Conservation (phyloP, 495 filamentous ascomycete species). For the Niebla homalea region DNA sequence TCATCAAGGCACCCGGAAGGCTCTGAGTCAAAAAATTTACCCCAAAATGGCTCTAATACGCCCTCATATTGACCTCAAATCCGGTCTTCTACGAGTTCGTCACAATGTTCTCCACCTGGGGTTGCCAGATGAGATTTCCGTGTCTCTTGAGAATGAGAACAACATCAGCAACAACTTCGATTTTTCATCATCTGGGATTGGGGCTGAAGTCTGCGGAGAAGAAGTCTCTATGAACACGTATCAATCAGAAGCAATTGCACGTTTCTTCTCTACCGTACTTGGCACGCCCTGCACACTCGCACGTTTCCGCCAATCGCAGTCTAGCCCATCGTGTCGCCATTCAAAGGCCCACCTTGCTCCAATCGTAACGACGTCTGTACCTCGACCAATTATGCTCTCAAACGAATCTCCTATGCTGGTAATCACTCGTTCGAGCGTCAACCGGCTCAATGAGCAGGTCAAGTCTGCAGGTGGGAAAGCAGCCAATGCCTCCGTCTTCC, state of each 20-base stretch:
- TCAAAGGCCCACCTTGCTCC: conserved; percentile 34
- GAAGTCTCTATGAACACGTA: conserved; percentile 48
- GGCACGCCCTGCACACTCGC: conserved; percentile 59
- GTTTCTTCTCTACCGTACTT: conserved; percentile 51
- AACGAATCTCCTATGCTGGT: conserved; percentile 89
- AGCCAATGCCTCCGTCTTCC: conserved; percentile 46
- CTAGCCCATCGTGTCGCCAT: conserved; percentile 39
- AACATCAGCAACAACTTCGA: conserved; percentile 26
- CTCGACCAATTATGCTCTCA: conserved; percentile 58
- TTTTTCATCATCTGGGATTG: neutral
- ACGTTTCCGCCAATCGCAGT: conserved; percentile 42
- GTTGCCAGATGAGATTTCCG: conserved; percentile 27
- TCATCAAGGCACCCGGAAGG: conserved; percentile 57
- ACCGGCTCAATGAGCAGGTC: conserved; percentile 35
- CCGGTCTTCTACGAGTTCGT: conserved; percentile 32
- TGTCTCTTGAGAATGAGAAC: conserved; percentile 47
- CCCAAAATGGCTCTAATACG: conserved; percentile 61
- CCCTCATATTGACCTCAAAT: conserved; percentile 46
- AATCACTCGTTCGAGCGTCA: conserved; percentile 68
- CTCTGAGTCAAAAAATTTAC: conserved; percentile 59
- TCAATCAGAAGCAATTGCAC: conserved; percentile 37
- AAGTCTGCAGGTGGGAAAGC: conserved; percentile 28
- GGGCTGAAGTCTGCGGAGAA: conserved; percentile 60
- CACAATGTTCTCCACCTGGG: conserved; percentile 5
- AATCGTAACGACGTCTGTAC: conserved; percentile 29